These are phyloP conservation scores for Erythrobasidium hasegawianum DNA, from an alignment of 1,284 basidiomycete genomes.

Conservation along the genomic window DNA sequence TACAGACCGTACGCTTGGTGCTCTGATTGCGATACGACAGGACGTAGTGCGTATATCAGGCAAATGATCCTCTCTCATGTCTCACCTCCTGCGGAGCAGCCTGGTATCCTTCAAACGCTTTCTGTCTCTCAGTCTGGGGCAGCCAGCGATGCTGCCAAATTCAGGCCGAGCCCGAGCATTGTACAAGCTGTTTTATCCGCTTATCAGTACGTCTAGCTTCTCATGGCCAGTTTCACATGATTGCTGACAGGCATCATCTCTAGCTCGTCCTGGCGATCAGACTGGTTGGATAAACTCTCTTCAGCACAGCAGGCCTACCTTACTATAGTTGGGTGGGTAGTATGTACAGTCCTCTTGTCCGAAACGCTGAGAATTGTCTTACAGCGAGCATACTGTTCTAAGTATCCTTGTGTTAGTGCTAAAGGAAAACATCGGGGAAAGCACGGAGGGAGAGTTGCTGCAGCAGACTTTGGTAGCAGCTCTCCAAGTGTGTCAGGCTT, in stretches of 20 bases:
- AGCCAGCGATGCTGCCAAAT: background rate
- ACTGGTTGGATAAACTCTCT: background rate
- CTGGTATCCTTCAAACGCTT: background rate
- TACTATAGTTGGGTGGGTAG: slow-evolving; percentile 21
- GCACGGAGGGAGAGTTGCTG: slow-evolving; percentile 11
- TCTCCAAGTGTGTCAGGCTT: slow-evolving; percentile 20
- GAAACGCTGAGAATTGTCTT: too few species aligned
- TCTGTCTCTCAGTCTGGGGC: slow-evolving; percentile 2
- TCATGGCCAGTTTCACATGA: background rate
- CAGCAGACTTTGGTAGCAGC: slow-evolving; percentile 25
- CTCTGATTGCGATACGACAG: slow-evolving; percentile 3
- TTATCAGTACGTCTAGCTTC: slow-evolving; percentile 1
- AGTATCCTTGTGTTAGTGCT: slow-evolving; percentile 15
- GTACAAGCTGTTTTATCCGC: slow-evolving; percentile 4
- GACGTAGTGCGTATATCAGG: slow-evolving; percentile 25
- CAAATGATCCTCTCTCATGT: too few species aligned
- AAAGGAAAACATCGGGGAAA: slow-evolving; percentile 15
- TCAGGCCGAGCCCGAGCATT: background rate
- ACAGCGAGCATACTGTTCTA: slow-evolving; percentile 13
- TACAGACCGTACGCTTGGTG: slow-evolving; percentile 12
- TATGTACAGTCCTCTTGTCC: too few species aligned
- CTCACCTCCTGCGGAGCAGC: too few species aligned
- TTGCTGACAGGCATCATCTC: background rate
- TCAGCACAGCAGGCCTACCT: background rate
- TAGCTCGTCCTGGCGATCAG: background rate